phyloP scores from a whole-genome alignment of 768 basidiomycete genomes.

The Mycena filopes region DNA sequence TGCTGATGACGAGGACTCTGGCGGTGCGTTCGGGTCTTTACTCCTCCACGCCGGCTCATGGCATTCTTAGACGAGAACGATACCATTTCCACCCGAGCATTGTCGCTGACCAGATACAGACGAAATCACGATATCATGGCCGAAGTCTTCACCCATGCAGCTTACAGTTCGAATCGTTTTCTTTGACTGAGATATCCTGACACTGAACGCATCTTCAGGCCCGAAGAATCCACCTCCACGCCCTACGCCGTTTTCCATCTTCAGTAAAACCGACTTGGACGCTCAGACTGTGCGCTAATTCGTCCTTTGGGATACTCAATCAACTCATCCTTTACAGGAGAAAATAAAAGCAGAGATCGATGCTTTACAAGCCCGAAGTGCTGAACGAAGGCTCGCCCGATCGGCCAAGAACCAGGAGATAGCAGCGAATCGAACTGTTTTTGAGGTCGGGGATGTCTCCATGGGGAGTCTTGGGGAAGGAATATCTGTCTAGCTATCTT shows the following conservation, averaged over 20 bases:
- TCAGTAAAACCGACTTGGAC: slow-evolving; percentile 67
- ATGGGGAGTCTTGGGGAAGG: slow-evolving; percentile 24
- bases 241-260: slow-evolving; percentile 66
- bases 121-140: slow-evolving; percentile 90
- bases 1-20: slow-evolving; percentile 72
- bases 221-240: slow-evolving; percentile 56
- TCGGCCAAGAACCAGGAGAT: slow-evolving; percentile 19
- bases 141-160: slow-evolving; percentile 80
- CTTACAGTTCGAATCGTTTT: slow-evolving; percentile 62
- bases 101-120: slow-evolving; percentile 77
- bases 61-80: slow-evolving; percentile 68
- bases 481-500: slow-evolving; percentile 21
- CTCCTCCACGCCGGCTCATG: not conserved
- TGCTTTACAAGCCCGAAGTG: slow-evolving; percentile 50
- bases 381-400: slow-evolving; percentile 23
- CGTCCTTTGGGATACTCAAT: not conserved
- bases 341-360: slow-evolving; percentile 71
- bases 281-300: slow-evolving; percentile 59
- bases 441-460: slow-evolving; percentile 24
- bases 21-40: slow-evolving; percentile 50
- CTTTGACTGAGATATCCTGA: not conserved
- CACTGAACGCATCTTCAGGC: slow-evolving; percentile 32
- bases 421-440: slow-evolving; percentile 5
- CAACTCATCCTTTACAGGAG: slow-evolving; percentile 48
- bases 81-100: slow-evolving; percentile 74